Evolutionary conservation across 306 rosid species (phyloP), one percentile per base, ranked within the genome.

Genomic region (Vicia faba): DNA sequence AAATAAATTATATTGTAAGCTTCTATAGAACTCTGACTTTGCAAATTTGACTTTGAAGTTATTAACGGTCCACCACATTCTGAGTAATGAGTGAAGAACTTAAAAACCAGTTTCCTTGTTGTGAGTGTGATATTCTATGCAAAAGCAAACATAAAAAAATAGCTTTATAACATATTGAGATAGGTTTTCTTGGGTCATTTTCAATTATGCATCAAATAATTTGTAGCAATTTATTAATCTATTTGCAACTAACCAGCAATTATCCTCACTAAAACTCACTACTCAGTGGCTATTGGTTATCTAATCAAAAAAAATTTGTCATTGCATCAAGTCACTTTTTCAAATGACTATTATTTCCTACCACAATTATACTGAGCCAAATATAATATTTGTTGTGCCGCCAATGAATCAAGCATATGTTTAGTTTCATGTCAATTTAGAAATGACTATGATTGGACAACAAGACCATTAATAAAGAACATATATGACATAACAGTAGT

Each of bases 111-210:
- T 16, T 41, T 40, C 23, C 11, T 23, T 56, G 18, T 56, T 56
- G 45, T 11, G 50, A 41, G 33, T 20, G 11, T 3, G 50, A 8
- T 4, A n/a, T 33, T 61, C 50, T 61, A 46, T 45, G 55, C 3
- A 58, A 66, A 75, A 20, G 23, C 23, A 20, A 20, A 20, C 23
- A 20, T 38, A 12, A 44, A 56, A 54, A 39, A 7, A 8, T 5
- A 14, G 49, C 49, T 64, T 57, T 36, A 28, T 19, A 73, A 43
- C 53, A 40, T 73, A 56, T 62, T 26, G 63, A 23, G 33, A 46
- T 46, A 46, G 54, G 54, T 7, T 50, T 26, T 39, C 25, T 25
- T 43, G 46, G 63, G 19, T 67, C 56, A 49, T 15, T 12, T 25
- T 59, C 39, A 67, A 9, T 66, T 46, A 62, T 3, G 49, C 38